phyloP scores from a whole-genome alignment of 306 rosid genomes.

The Cucurbita argyrosperma region DNA sequence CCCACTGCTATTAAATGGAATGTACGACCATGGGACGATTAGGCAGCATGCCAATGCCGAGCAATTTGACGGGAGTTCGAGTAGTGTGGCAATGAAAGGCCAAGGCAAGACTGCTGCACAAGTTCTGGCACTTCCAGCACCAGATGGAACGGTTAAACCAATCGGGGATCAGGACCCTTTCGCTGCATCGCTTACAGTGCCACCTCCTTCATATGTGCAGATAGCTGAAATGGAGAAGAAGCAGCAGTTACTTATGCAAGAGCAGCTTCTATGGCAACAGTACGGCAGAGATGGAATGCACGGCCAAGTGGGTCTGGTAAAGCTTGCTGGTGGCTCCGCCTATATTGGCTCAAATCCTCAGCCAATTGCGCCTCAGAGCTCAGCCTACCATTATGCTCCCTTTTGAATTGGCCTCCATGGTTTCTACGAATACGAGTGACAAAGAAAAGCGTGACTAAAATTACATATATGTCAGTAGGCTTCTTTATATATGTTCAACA shows the following conservation, averaged over 20 bases:
- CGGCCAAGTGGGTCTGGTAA: conserved; percentile 46
- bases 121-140: conserved; percentile 72
- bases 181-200: conserved; percentile 60
- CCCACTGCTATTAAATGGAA: conserved; percentile 61
- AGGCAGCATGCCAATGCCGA: conserved; percentile 50
- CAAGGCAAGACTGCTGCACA: conserved; percentile 28
- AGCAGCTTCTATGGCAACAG: conserved; percentile 67
- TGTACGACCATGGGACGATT: conserved; percentile 81
- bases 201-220: conserved; percentile 79
- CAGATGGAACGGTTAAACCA: conserved; percentile 47
- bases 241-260: conserved; percentile 60
- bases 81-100: conserved; percentile 55
- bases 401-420: background rate
- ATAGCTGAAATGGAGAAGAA: conserved; percentile 81
- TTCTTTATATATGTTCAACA: background rate
- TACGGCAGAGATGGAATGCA: conserved; percentile 71
- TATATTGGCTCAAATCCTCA: conserved; percentile 25
- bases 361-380: conserved; percentile 49
- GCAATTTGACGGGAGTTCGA: conserved; percentile 62
- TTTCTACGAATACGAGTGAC: background rate
- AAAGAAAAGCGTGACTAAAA: background rate
- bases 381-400: conserved; percentile 46
- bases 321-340: conserved; percentile 34
- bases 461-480: background rate
- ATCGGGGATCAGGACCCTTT: conserved; percentile 70